Evolutionary conservation across 2,329 filamentous ascomycete genomes (phyloP), one percentile per base, ranked within the genome.

Genomic region (Xylaria sp.): DNA sequence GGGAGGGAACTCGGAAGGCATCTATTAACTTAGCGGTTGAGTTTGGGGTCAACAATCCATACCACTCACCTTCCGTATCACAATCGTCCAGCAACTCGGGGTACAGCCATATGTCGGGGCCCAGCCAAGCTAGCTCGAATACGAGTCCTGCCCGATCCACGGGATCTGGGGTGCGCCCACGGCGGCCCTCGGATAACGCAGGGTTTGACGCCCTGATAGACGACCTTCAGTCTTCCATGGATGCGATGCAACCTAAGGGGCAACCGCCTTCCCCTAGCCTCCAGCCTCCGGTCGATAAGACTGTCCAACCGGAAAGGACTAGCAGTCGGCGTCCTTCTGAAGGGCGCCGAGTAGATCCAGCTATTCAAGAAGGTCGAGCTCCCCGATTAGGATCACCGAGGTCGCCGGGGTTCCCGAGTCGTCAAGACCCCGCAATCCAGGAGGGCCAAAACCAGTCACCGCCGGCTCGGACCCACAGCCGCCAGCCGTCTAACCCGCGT

Each of bases 61-160:
- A 88, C 62, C 86, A 90, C 63, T 79, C 81, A 3, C 75, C 83
- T 0, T 84, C 85, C 1, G 80, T 83, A 55, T 91, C 87, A 1
- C 79, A 81, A 21, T 86, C 85, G 0, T 90, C 88, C 0, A 84
- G 81, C 17, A 79, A 80, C 41, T 90, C 87, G 2, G 80, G 78
- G 1, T 81, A 78, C 38, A 88, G 84, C 50, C 78, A 80, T 11
- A 55, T 26, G 34, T 70, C 67, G 8, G 72, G 71, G n/a, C 73
- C 72, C 1, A 84, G 84, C 63, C 81, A 82, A 55, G 74, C 80
- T 1, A 89, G 86, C 64, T 87, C 86, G 7, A 78, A 79, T 56
- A 86, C 84, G 2, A 86, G 81, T 58, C 79, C 83, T 2, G 78
- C 83, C 7, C 70, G 73, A 16, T 79, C 77, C 1, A 66, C 71